Base-by-base conservation (phyloP, 1,284 basidiomycete genomes). In the Kwoniella shivajii region DNA sequence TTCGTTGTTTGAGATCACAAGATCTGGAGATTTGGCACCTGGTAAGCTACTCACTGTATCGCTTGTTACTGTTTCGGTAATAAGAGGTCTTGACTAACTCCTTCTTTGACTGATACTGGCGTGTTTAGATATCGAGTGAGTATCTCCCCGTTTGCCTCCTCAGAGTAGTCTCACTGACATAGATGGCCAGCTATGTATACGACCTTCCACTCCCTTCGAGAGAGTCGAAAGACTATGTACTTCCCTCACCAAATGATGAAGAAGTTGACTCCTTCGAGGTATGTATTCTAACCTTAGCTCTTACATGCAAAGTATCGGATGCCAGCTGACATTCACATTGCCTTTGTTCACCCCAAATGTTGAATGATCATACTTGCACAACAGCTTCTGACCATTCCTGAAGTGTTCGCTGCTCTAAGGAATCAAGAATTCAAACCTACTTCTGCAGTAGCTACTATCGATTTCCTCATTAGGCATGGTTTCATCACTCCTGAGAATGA, bases 191-290 rank as follows among this genome's bases (percentile, higher is more conserved):
- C 43, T 92, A 89, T 68, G 78, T 86, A 6, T 95, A 90, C 69
- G 89, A 93, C 64, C 80, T 93, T 50, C 73, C 78, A 47, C 81
- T 92, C 26, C 89, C 88, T 0, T 59, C 80, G 3, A 20, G 38
- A n/a, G 66, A 81, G 22, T 67, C 64, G 9, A 33, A 61, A 1
- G 65, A 68, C 29, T 73, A 89, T 60, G 77, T 81, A 24, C 49
- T 57, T 38, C 89, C 90, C 1, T 82, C 80, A 44, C 92, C 92
- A 0, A 80, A 85, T 31, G 93, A 97, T 64, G 91, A 89, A 26
- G 94, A 97, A 74, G 93, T 95, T 5, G 91, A 95, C 69, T 86
- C 83, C 1, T 98, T 98, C 67, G 41, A 56, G 20, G 67, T 69
- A 44, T 54, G 62, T 55, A 22, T 16, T 48, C 44, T 9, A 22